These are phyloP conservation scores for Malassezia globosa DNA, from an alignment of 1,284 basidiomycete species.

Conservation along the genomic window DNA sequence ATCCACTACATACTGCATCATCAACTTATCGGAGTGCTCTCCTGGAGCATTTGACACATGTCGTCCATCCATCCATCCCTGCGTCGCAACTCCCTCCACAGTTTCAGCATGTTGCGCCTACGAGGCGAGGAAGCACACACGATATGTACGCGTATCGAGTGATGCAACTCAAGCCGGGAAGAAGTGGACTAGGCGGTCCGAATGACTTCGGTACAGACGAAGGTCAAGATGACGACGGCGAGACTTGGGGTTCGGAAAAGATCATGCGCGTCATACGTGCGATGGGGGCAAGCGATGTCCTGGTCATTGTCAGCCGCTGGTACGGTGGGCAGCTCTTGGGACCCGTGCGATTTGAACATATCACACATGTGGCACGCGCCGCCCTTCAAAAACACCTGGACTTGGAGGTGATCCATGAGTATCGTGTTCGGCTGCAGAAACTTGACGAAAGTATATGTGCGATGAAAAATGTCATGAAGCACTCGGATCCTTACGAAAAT, in stretches of 20 bases:
- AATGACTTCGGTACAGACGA: constrained; percentile 39
- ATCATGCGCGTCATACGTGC: constrained; percentile 29
- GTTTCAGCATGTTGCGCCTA: constrained; percentile 26
- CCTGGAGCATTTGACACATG: constrained; percentile 32
- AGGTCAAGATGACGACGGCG: constrained; percentile 41
- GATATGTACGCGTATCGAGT: constrained; percentile 43
- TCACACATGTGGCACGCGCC: constrained; percentile 61
- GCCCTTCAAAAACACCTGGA: constrained; percentile 60
- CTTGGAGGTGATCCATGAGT: constrained; percentile 49
- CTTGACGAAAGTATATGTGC: constrained; percentile 23
- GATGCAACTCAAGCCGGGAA: constrained; percentile 33
- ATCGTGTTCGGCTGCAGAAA: constrained; percentile 20
- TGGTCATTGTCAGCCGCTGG: constrained; percentile 50
- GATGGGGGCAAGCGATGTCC: constrained; percentile 35
- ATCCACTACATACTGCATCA: constrained; percentile 25
- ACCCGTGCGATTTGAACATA: constrained; percentile 63
- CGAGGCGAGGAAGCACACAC: constrained; percentile 30
- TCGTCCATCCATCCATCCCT: constrained; percentile 37
- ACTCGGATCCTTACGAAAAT: constrained; percentile 1
- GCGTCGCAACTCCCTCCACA: constrained; percentile 26
- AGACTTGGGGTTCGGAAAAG: constrained; percentile 34
- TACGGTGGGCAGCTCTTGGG: constrained; percentile 66
- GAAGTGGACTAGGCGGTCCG: constrained; percentile 31
- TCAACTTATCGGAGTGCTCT: constrained; percentile 21
- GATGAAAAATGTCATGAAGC: neutral